A percentile compares a stretch with the other conserved stretches of the same genome.
Conservation (phyloP, 805 yeast species). For the Metschnikowia bowlesiae region DNA sequence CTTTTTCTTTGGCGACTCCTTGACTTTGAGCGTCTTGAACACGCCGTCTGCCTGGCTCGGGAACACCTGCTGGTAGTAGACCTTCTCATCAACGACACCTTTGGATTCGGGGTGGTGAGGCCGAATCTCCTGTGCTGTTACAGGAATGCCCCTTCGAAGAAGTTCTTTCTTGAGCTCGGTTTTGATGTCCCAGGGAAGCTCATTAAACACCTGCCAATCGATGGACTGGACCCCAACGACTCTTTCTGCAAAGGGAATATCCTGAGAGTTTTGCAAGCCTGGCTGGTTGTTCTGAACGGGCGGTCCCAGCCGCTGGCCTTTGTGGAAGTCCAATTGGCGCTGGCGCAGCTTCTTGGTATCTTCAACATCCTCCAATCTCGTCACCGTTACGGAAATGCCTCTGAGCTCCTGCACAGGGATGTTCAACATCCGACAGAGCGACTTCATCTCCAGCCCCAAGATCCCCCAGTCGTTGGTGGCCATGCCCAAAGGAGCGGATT, state of each 20-base stretch:
- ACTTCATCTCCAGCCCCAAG: constrained; percentile 56
- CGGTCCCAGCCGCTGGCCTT: neutral
- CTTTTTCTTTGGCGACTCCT: constrained; percentile 27
- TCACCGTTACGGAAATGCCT: constrained; percentile 72
- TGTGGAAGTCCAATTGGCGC: constrained; percentile 10
- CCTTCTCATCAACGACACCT: constrained; percentile 16
- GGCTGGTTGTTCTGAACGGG: too few relatives aligned
- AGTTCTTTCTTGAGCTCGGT: constrained; percentile 56
- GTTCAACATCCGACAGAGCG: constrained; percentile 50
- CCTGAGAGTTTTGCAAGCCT: constrained; percentile 6
- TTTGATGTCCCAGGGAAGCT: constrained; percentile 63
- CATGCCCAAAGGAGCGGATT: constrained; percentile 55
- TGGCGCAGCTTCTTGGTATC: constrained; percentile 13
- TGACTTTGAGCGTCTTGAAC: constrained; percentile 28
- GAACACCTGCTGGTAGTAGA: constrained; percentile 34
- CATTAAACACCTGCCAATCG: constrained; percentile 61
- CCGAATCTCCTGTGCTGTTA: constrained; percentile 11
- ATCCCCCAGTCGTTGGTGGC: constrained; percentile 58
- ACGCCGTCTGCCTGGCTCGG: constrained; percentile 29
- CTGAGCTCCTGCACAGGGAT: constrained; percentile 67
- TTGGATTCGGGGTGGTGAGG: neutral
- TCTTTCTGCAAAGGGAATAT: constrained; percentile 12
- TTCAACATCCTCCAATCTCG: constrained; percentile 46
- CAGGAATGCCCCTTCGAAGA: constrained; percentile 36
- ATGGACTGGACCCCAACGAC: constrained; percentile 30